These are phyloP conservation scores for Tranzscheliella williamsii DNA, from an alignment of 1,284 basidiomycete genomes.

Conservation along the genomic window DNA sequence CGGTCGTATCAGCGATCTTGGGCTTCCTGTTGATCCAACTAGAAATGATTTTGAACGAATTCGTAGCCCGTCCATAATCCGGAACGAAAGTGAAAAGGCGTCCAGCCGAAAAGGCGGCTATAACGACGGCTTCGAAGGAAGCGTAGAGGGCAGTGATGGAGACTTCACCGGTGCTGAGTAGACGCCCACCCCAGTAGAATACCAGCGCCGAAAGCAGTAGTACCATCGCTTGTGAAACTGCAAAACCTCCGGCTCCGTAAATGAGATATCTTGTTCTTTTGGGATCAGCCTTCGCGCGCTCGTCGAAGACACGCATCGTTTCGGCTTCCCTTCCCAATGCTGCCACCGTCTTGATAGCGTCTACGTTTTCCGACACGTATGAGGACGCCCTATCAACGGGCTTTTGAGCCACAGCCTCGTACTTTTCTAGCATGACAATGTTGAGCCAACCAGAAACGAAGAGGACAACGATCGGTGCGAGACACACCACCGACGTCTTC, in stretches of 20 bases:
- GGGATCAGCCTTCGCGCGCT: slow-evolving; percentile 27
- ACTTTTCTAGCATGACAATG: slow-evolving; percentile 53
- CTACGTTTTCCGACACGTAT: slow-evolving; percentile 62
- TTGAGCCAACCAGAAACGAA: slow-evolving; percentile 55
- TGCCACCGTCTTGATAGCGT: slow-evolving; percentile 62
- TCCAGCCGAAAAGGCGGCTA: slow-evolving; percentile 59
- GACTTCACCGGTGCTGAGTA: slow-evolving; percentile 50
- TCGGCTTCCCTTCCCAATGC: slow-evolving; percentile 62
- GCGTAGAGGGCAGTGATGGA: slow-evolving; percentile 39
- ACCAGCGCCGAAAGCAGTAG: slow-evolving; percentile 59
- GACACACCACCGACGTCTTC: slow-evolving; percentile 58
- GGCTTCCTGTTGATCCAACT: slow-evolving; percentile 50
- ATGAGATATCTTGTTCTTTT: slow-evolving; percentile 48
- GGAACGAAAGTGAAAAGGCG: slow-evolving; percentile 52
- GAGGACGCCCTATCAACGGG: slow-evolving; percentile 51
- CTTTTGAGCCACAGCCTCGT: slow-evolving; percentile 54
- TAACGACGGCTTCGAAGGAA: slow-evolving; percentile 61
- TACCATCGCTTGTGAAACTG: slow-evolving; percentile 59
- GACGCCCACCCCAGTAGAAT: slow-evolving; percentile 61
- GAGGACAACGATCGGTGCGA: slow-evolving; percentile 59
- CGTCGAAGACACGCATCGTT: slow-evolving; percentile 53
- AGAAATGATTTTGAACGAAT: slow-evolving; percentile 39
- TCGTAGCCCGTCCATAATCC: slow-evolving; percentile 48
- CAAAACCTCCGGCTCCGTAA: slow-evolving; percentile 58
- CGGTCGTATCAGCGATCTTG: slow-evolving; percentile 17